These are phyloP conservation scores for Thyridium curvatum DNA, from an alignment of 2,329 filamentous ascomycete genomes.

Conservation along the genomic window DNA sequence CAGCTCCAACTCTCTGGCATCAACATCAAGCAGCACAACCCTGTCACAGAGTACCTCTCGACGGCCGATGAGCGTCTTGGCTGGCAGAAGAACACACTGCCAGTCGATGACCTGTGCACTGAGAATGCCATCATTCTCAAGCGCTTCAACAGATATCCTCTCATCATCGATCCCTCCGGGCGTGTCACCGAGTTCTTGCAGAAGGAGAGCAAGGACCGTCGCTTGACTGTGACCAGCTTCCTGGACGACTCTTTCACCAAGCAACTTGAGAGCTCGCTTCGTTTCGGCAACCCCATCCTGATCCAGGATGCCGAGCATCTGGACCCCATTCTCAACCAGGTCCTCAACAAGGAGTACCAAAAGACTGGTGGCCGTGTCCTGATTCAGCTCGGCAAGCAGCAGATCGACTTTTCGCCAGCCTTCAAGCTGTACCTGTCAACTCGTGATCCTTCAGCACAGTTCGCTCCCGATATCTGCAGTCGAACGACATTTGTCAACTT, in stretches of 20 bases:
- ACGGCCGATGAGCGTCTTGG: constrained; percentile 90
- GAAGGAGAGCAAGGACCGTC: constrained; percentile 87
- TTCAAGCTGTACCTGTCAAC: constrained; percentile 96
- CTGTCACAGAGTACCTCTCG: constrained; percentile 92
- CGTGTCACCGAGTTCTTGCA: constrained; percentile 92
- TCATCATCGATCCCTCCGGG: constrained; percentile 97
- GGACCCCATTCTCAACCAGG: constrained; percentile 95
- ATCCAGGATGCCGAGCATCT: constrained; percentile 98
- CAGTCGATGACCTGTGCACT: constrained; percentile 95
- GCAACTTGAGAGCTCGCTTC: constrained; percentile 90
- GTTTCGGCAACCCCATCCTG: constrained; percentile 96
- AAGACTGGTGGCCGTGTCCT: constrained; percentile 96
- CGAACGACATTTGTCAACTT: constrained; percentile 99
- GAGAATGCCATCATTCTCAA: constrained; percentile 97
- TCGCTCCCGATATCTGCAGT: constrained; percentile 95
- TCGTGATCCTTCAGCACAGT: constrained; percentile 87
- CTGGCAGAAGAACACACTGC: constrained; percentile 91
- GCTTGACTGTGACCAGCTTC: constrained; percentile 95
- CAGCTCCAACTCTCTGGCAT: constrained; percentile 92
- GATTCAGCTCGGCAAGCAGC: constrained; percentile 96
- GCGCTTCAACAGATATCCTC: constrained; percentile 95
- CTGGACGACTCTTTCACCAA: constrained; percentile 97
- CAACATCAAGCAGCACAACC: constrained; percentile 87
- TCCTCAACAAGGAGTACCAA: constrained; percentile 99
- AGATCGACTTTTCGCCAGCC: constrained; percentile 96